Evolutionary conservation across 139 green algal genomes (phyloP).

Genomic region (Chlamydomonas urium): DNA sequence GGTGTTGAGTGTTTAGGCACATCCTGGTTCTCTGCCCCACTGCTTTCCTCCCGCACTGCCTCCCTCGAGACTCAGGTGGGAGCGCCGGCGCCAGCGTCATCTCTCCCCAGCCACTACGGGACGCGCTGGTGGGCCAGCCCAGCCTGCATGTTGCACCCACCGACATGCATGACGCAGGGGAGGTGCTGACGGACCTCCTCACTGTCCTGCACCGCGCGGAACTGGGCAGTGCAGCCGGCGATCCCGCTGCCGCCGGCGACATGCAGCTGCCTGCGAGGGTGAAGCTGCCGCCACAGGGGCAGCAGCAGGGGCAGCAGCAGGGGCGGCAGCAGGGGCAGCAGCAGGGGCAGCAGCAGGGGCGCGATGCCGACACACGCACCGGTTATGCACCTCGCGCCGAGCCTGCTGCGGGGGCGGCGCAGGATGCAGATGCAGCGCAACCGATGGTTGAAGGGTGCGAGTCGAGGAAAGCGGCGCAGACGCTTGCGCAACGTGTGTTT

Average conservation of each 20-base stretch:
- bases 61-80: too few species aligned
- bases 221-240: not conserved
- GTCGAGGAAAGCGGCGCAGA: not conserved
- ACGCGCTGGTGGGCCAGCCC: conserved; percentile 52
- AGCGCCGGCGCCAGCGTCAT: conserved; percentile 28
- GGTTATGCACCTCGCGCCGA: too few species aligned
- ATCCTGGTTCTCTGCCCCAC: too few species aligned
- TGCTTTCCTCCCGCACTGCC: too few species aligned
- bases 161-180: conserved; percentile 81
- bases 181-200: conserved; percentile 77
- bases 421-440: too few species aligned
- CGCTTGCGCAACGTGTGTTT: conserved; percentile 55
- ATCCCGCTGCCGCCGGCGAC: conserved; percentile 44
- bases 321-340: not conserved
- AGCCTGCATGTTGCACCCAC: conserved; percentile 41
- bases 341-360: not conserved
- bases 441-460: too few species aligned
- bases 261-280: conserved; percentile 47
- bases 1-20: too few species aligned
- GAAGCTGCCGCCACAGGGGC: conserved; percentile 12
- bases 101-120: conserved; percentile 53
- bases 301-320: not conserved
- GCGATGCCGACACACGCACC: too few species aligned
- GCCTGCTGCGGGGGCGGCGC: too few species aligned
- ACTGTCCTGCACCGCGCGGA: conserved; percentile 60